A percentile compares a stretch with the other conserved stretches of the same genome.
Evolutionary conservation across 2,329 filamentous ascomycete genomes (phyloP).

Genomic region (Chaetoscypha palmicola): DNA sequence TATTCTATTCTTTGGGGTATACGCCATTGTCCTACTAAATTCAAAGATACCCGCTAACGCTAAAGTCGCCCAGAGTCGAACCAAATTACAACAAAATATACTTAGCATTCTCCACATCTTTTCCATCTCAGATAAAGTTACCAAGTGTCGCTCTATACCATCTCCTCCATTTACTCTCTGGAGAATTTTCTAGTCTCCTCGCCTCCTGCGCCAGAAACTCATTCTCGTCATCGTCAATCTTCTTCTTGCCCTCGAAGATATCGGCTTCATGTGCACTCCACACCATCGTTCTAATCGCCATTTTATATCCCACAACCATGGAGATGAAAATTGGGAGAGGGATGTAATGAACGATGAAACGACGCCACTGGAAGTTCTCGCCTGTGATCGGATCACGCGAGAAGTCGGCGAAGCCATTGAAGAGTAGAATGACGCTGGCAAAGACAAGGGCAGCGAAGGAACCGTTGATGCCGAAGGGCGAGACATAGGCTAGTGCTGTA

Average conservation of each 20-base stretch:
- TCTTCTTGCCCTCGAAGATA: conserved; percentile 51
- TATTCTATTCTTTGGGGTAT: too few relatives aligned
- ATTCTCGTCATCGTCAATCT: conserved; percentile 54
- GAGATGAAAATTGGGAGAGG: conserved; percentile 57
- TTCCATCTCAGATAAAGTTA: conserved; percentile 22
- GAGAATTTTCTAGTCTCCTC: conserved; percentile 12
- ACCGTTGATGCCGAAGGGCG: conserved; percentile 66
- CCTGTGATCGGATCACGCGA: conserved; percentile 41
- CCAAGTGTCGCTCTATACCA: conserved; percentile 22
- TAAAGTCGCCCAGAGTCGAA: too few relatives aligned
- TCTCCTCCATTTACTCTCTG: conserved; percentile 14
- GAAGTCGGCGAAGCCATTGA: conserved; percentile 78
- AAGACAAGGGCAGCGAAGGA: conserved; percentile 62
- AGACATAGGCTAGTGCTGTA: conserved; percentile 54
- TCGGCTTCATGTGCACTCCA: conserved; percentile 47
- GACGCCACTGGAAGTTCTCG: conserved; percentile 52
- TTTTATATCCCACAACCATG: conserved; percentile 52
- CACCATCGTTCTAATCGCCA: conserved; percentile 35
- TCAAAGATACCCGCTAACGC: too few relatives aligned
- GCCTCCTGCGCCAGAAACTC: conserved; percentile 24
- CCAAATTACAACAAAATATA: too few relatives aligned
- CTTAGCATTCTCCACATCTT: too few relatives aligned
- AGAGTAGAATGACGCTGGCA: conserved; percentile 67
- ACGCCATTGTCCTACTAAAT: too few relatives aligned
- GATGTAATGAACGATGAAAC: conserved; percentile 57